Evolutionary conservation across 23 red algal species (phyloP).

Genomic region (Chondrus crispus): DNA sequence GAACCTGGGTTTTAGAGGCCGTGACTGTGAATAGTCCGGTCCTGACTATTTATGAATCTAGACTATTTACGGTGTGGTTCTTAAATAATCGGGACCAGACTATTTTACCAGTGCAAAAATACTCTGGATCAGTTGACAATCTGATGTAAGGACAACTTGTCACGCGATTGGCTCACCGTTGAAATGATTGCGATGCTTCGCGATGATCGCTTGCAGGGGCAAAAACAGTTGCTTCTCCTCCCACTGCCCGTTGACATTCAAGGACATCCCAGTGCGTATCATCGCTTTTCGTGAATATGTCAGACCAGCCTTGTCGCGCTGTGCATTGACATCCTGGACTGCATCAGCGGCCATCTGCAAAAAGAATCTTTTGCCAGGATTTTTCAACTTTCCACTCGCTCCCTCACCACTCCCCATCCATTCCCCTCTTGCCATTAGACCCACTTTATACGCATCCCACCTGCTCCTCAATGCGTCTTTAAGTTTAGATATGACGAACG

Average conservation of each 20-base stretch:
- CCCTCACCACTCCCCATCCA: too few relatives aligned
- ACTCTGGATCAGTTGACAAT: too few relatives aligned
- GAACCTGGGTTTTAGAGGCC: too few relatives aligned
- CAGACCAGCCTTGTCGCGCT: neutral
- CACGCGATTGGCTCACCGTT: too few relatives aligned
- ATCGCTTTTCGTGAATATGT: neutral
- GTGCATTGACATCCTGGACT: neutral
- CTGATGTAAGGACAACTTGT: too few relatives aligned
- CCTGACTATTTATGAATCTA: too few relatives aligned
- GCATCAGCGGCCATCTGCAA: neutral
- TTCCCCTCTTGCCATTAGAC: neutral
- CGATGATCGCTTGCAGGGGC: neutral
- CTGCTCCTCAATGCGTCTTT: neutral
- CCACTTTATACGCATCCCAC: neutral
- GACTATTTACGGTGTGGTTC: too few relatives aligned
- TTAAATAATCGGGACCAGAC: too few relatives aligned
- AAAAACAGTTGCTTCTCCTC: neutral
- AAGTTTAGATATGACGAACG: neutral
- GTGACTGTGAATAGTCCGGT: too few relatives aligned
- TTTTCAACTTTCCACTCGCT: neutral
- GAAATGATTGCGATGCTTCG: neutral
- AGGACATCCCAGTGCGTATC: slow-evolving; percentile 1
- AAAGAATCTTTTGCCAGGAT: slow-evolving; percentile 8
- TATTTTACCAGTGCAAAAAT: too few relatives aligned
- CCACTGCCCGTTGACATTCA: slow-evolving; percentile 1